Conservation (phyloP, 1,139 yeast species). For the Candida albicans region DNA sequence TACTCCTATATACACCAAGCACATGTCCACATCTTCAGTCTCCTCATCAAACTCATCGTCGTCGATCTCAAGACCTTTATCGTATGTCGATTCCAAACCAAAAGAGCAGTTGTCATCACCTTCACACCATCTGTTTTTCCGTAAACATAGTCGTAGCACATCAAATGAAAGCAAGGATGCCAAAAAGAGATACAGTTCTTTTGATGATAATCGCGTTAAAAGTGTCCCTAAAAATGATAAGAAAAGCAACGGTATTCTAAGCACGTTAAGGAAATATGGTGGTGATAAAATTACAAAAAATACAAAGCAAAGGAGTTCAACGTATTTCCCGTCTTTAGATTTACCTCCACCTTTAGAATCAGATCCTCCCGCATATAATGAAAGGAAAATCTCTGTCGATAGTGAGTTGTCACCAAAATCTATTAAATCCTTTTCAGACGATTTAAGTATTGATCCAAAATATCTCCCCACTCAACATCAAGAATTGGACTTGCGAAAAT, state of each 20-base stretch:
- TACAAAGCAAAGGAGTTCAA: conserved; percentile 7
- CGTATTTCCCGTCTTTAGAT: conserved; percentile 10
- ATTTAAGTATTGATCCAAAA: conserved; percentile 21
- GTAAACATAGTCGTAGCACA: conserved; percentile 57
- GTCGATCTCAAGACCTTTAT: conserved; percentile 22
- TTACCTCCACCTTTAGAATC: conserved; percentile 11
- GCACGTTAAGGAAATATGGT: conserved; percentile 44
- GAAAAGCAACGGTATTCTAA: conserved; percentile 39
- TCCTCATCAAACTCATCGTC: conserved; percentile 24
- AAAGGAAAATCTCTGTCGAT: conserved; percentile 6
- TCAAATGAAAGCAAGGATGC: conserved; percentile 42
- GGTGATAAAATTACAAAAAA: conserved; percentile 40
- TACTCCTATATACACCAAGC: conserved; percentile 28
- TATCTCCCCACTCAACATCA: conserved; percentile 29
- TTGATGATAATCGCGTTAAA: conserved; percentile 8
- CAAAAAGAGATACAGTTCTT: conserved; percentile 2
- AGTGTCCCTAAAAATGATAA: conserved; percentile 14
- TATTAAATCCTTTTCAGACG: conserved; percentile 5
- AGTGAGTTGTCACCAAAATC: conserved; percentile 10
- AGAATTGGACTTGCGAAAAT: not conserved
- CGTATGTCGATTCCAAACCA: conserved; percentile 48
- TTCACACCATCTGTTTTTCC: conserved; percentile 53
- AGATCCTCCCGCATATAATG: conserved; percentile 7
- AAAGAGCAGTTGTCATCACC: conserved; percentile 42
- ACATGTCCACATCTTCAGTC: conserved; percentile 24